A percentile compares a stretch with the other conserved stretches of the same genome.
Evolutionary conservation across 257 asterid species (phyloP).

Genomic region (Verbascum thapsus): DNA sequence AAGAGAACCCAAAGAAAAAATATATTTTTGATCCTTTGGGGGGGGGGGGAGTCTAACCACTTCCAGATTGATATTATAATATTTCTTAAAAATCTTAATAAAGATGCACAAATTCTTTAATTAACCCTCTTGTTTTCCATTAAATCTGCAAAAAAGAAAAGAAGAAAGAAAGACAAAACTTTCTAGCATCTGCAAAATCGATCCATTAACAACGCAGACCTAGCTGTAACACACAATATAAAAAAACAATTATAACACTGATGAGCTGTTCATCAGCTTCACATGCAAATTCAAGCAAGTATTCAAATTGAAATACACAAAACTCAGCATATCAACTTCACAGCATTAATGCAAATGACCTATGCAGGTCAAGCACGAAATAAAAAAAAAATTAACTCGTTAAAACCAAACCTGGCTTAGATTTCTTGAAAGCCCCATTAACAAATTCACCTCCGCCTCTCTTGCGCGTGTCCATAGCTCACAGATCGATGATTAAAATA

Average conservation of each 20-base stretch:
- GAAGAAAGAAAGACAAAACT: no score
- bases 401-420: constrained; percentile 57
- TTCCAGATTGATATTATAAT: no score
- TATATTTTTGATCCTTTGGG: no score
- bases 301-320: background rate
- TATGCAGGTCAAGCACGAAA: no score
- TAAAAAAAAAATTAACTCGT: constrained; percentile 8
- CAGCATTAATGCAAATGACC: no score
- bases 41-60: no score
- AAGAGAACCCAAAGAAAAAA: no score
- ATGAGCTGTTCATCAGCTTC: background rate
- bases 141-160: background rate
- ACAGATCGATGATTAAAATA: constrained; percentile 31
- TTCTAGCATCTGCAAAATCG: no score
- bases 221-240: no score
- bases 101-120: constrained; percentile 23
- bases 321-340: background rate
- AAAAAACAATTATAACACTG: no score
- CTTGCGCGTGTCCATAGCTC: constrained; percentile 55
- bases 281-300: constrained; percentile 23
- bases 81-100: background rate
- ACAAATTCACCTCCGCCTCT: constrained; percentile 48
- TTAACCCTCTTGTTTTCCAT: background rate
- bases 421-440: constrained; percentile 70
- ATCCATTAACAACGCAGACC: no score